Base-by-base conservation (phyloP, 345 rosid genomes). In the Durio zibethinus region DNA sequence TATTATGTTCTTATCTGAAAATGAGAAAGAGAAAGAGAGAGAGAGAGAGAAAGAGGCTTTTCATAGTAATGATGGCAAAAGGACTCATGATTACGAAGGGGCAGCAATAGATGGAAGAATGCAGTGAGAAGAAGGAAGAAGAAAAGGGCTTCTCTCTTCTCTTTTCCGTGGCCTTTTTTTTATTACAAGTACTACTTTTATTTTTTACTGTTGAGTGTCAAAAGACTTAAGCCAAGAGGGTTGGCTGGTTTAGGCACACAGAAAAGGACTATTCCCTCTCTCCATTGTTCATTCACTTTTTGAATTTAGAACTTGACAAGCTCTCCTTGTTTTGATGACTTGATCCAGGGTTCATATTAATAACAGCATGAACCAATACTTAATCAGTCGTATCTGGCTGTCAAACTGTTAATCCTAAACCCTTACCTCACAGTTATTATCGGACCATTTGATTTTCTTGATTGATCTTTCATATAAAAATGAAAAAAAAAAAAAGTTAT, bases 21-120 rank as follows among this genome's bases (percentile, higher is more conserved):
- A 15, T 40, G 48, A 27, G 38, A 53, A n/a, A n/a, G n/a, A 78
- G 82, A 76, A 21, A 64, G 77, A 83, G 83, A 73, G 74, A 79
- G 76, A n/a, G 72, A 72, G 43, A 77, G 63, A 56, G 77, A 79
- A 76, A 80, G 82, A 8, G 47, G 81, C 45, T 80, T 90, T 87
- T 77, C 82, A 83, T 83, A 65, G 93, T 76, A 89, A 90, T 90
- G 92, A 90, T 91, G 90, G 83, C 86, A 73, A 23, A 53, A 82
- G 84, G 86, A 84, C 79, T 86, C 97, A 89, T 90, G 80, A 90
- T 94, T 92, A 87, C 95, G 65, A 78, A 79, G 73, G 89, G 73
- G 86, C 81, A 85, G 80, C 78, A 76, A 85, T 42, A 31, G 85
- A 87, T 20, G 23, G 85, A 82, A 80, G 79, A 86, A 80, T 45